phyloP scores from a whole-genome alignment of 2,329 filamentous ascomycete genomes.

The Ciborinia camelliae region DNA sequence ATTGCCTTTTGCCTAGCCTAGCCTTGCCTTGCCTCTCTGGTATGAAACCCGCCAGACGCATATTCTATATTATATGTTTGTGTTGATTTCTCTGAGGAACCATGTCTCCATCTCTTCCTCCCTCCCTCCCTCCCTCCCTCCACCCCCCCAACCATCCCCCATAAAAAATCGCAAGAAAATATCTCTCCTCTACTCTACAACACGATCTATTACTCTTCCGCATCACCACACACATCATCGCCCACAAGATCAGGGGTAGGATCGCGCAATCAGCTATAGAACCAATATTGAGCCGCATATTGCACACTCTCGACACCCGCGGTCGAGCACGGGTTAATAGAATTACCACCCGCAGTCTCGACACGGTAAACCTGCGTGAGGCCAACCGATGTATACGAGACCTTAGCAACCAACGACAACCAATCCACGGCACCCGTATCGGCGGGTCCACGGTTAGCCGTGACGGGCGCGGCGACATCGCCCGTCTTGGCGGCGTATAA shows the following conservation, averaged over 20 bases:
- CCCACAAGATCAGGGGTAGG: neutral
- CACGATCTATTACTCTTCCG: neutral
- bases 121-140: too few relatives aligned
- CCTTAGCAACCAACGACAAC: slow-evolving; percentile 33
- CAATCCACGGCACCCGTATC: slow-evolving; percentile 35
- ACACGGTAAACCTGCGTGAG: slow-evolving; percentile 33
- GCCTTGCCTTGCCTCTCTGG: too few relatives aligned
- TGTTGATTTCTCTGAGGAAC: too few relatives aligned
- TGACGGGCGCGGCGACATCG: slow-evolving; percentile 28
- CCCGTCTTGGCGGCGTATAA: slow-evolving; percentile 29
- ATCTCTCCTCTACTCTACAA: neutral
- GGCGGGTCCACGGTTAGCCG: slow-evolving; percentile 27
- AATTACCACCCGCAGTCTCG: slow-evolving; percentile 34
- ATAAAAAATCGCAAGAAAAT: neutral
- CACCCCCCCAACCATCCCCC: neutral
- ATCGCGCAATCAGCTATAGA: slow-evolving; percentile 22
- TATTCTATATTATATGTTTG: neutral
- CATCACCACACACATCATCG: neutral
- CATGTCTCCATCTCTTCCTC: too few relatives aligned
- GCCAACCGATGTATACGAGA: slow-evolving; percentile 26
- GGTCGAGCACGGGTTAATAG: slow-evolving; percentile 23
- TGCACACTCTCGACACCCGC: slow-evolving; percentile 24
- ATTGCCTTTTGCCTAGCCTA: too few relatives aligned
- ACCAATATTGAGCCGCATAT: slow-evolving; percentile 36
- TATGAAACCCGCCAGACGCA: neutral